These are phyloP conservation scores for Castanospermum australe DNA, from an alignment of 306 rosid species.

Conservation along the genomic window DNA sequence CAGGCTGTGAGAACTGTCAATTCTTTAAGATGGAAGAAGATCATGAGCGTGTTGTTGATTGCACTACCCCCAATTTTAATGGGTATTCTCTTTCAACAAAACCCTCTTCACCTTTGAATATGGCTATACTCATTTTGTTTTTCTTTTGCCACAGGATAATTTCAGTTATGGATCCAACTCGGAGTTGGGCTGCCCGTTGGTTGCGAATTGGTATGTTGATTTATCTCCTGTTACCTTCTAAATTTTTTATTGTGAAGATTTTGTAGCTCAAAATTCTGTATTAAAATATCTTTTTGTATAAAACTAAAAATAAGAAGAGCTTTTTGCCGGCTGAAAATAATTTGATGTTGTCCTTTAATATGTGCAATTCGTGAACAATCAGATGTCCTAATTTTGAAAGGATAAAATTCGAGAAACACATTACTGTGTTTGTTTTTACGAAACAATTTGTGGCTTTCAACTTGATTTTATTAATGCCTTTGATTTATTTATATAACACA, in stretches of 20 bases:
- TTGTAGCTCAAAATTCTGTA: not conserved
- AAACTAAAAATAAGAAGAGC: not conserved
- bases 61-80: conserved; percentile 94
- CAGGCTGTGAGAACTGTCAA: conserved; percentile 92
- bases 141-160: conserved; percentile 53
- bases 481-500: not conserved
- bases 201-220: conserved; percentile 70
- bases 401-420: not conserved
- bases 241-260: not conserved
- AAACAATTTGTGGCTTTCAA: not conserved
- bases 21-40: conserved; percentile 97
- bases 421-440: not conserved
- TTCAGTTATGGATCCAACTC: conserved; percentile 87
- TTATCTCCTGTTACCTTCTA: not conserved
- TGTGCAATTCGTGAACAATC: not conserved
- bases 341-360: not conserved
- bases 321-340: not conserved
- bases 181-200: conserved; percentile 98
- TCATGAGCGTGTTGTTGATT: conserved; percentile 77
- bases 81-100: conserved; percentile 44
- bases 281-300: not conserved
- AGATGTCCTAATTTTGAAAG: not conserved
- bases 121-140: not conserved
- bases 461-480: not conserved
- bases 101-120: not conserved